phyloP scores from a whole-genome alignment of 2,329 filamentous ascomycete genomes.

The Alternaria tenuissima region DNA sequence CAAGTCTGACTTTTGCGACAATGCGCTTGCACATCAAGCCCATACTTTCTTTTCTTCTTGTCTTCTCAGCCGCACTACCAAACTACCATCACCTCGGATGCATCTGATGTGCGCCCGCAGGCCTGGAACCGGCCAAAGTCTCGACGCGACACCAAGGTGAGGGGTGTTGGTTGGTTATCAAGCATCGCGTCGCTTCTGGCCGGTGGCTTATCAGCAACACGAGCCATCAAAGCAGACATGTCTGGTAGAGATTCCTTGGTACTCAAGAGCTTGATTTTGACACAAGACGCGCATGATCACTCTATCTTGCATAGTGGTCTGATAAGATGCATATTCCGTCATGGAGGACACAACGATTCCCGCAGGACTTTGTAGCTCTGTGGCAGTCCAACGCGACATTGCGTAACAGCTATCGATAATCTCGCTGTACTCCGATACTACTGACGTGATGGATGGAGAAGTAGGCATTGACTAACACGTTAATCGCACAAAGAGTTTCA shows the following conservation, averaged over 20 bases:
- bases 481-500: conserved; percentile 1
- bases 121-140: not conserved
- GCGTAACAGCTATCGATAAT: conserved; percentile 1
- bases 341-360: conserved; percentile 9
- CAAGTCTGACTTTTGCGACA: not conserved
- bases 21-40: not conserved
- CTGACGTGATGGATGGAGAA: not conserved
- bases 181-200: conserved; percentile 1
- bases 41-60: not conserved
- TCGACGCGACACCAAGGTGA: conserved; percentile 1
- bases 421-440: not conserved
- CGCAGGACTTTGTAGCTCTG: conserved; percentile 17
- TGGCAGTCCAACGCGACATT: not conserved
- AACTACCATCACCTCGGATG: not conserved
- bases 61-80: not conserved
- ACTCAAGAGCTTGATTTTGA: conserved; percentile 8
- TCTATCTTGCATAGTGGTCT: conserved; percentile 8
- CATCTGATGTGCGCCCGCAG: not conserved
- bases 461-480: not conserved
- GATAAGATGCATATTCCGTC: conserved; percentile 1
- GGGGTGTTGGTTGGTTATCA: conserved; percentile 7
- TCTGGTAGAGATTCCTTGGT: conserved; percentile 9
- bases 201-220: not conserved
- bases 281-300: conserved; percentile 16
- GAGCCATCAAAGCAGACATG: not conserved